Evolutionary conservation across 805 yeast species (phyloP).

Genomic region (Candida succiphila): DNA sequence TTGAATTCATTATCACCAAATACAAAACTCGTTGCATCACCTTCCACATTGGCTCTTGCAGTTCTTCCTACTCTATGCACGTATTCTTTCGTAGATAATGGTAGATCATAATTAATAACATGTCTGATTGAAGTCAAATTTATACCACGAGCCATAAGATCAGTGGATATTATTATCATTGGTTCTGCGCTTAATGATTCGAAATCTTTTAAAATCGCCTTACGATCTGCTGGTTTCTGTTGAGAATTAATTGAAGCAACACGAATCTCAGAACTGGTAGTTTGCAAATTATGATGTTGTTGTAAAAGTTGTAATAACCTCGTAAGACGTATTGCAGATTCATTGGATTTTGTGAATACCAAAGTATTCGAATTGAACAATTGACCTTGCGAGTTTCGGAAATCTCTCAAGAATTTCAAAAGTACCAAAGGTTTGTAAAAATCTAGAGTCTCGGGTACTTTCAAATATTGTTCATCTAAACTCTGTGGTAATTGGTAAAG

Average conservation of each 20-base stretch:
- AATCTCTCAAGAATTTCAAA: slow-evolving; percentile 37
- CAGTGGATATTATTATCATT: slow-evolving; percentile 62
- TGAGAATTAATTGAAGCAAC: slow-evolving; percentile 50
- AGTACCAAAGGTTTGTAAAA: slow-evolving; percentile 67
- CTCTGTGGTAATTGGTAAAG: slow-evolving; percentile 51
- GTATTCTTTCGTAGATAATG: slow-evolving; percentile 81
- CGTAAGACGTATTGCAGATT: slow-evolving; percentile 73
- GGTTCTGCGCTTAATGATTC: slow-evolving; percentile 31
- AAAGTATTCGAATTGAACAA: slow-evolving; percentile 29
- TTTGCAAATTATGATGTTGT: slow-evolving; percentile 8
- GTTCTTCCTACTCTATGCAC: slow-evolving; percentile 97
- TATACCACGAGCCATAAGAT: slow-evolving; percentile 92
- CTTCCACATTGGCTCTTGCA: slow-evolving; percentile 80
- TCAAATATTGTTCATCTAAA: slow-evolving; percentile 26
- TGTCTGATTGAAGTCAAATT: slow-evolving; percentile 61
- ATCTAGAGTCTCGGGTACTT: slow-evolving; percentile 19
- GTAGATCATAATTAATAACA: slow-evolving; percentile 87
- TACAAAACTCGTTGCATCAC: slow-evolving; percentile 66
- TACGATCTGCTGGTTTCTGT: slow-evolving; percentile 41
- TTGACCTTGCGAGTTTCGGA: slow-evolving; percentile 9
- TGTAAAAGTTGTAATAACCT: slow-evolving; percentile 42
- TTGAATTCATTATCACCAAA: slow-evolving; percentile 70
- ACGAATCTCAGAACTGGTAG: slow-evolving; percentile 2
- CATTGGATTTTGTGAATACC: slow-evolving; percentile 72
- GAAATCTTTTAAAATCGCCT: slow-evolving; percentile 51